Conservation (phyloP, 2,329 filamentous ascomycete species). For the Colletotrichum sp. region DNA sequence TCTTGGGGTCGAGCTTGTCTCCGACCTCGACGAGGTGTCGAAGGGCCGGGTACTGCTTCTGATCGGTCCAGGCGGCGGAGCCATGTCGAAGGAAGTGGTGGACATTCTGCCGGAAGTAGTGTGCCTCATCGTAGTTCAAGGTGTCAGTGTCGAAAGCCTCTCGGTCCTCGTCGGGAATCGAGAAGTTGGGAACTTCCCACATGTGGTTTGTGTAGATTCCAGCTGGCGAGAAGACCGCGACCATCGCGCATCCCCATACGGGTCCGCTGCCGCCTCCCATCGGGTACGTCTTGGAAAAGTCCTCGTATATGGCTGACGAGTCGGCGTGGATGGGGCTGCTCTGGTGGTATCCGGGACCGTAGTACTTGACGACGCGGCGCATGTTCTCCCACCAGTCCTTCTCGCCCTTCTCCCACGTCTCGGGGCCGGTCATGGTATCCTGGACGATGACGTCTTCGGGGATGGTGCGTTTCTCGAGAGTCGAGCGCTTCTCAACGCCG, state of each 20-base stretch:
- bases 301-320: neutral
- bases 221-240: slow-evolving; percentile 5
- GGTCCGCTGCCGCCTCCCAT: slow-evolving; percentile 16
- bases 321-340: neutral
- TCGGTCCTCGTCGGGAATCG: neutral
- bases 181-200: slow-evolving; percentile 22
- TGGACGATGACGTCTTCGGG: slow-evolving; percentile 13
- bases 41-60: neutral
- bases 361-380: slow-evolving; percentile 7
- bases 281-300: neutral
- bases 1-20: neutral
- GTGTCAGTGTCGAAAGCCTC: neutral
- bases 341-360: slow-evolving; percentile 3
- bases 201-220: slow-evolving; percentile 22
- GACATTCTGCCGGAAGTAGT: slow-evolving; percentile 12
- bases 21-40: neutral
- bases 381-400: slow-evolving; percentile 21
- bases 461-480: neutral
- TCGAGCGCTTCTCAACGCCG: neutral
- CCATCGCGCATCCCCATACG: slow-evolving; percentile 21
- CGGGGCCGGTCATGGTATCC: neutral
- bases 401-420: slow-evolving; percentile 5
- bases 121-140: neutral
- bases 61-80: neutral
- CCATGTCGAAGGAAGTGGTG: slow-evolving; percentile 3